These are phyloP conservation scores for Boletus rufocinnamomeus DNA, from an alignment of 768 basidiomycete genomes.

Conservation along the genomic window DNA sequence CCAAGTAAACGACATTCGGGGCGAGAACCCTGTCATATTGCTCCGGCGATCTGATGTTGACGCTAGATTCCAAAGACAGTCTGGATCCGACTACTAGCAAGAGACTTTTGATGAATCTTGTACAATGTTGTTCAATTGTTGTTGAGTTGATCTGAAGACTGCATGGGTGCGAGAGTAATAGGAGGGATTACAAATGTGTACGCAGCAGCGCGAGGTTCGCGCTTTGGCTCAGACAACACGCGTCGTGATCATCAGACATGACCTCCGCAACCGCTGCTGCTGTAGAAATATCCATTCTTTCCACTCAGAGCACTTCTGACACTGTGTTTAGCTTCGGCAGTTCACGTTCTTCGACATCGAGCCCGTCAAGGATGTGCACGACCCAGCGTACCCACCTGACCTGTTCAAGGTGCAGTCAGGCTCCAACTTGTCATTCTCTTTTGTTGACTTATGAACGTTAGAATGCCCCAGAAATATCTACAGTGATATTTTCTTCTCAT, in stretches of 20 bases:
- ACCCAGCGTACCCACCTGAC: conserved; percentile 72
- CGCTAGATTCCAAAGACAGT: neutral
- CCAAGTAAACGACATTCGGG: no score
- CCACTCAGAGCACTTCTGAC: conserved; percentile 9
- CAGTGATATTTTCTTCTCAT: conserved; percentile 58
- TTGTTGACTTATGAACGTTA: conserved; percentile 27
- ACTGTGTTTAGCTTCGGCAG: conserved; percentile 69
- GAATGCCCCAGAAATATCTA: conserved; percentile 73
- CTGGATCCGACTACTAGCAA: neutral
- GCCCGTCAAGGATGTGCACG: conserved; percentile 76
- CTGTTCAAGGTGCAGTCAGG: conserved; percentile 63
- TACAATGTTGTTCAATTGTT: neutral
- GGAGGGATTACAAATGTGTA: neutral
- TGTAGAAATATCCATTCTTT: conserved; percentile 12
- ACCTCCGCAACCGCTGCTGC: conserved; percentile 21
- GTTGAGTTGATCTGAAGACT: neutral
- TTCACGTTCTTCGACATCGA: conserved; percentile 87
- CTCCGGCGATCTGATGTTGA: neutral
- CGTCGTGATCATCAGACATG: conserved; percentile 9
- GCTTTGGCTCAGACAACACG: neutral
- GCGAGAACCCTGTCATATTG: neutral
- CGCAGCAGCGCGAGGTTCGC: neutral
- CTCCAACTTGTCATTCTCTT: conserved; percentile 1
- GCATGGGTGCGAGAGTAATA: neutral
- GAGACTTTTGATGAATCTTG: neutral